Evolutionary conservation across 371 early-diverging fungal species (phyloP).

Genomic region (Enterospora canceri): DNA sequence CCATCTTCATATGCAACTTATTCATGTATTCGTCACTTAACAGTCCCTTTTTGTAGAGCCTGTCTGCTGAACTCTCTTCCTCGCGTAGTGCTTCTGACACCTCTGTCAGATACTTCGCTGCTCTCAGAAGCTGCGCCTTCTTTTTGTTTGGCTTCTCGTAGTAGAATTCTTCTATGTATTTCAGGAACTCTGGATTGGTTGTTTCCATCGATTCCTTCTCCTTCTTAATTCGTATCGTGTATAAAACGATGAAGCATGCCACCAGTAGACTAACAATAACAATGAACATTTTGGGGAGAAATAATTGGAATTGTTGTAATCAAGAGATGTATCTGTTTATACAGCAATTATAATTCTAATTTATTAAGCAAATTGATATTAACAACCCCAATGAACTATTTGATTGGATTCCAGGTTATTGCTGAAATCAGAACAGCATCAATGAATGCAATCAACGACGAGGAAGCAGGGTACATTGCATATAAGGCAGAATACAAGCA

Average conservation of each 20-base stretch:
- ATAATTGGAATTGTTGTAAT: not conserved
- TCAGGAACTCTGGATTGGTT: not conserved
- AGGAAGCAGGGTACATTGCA: too few species aligned
- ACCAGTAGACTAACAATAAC: not conserved
- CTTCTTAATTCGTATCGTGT: not conserved
- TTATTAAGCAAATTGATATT: not conserved
- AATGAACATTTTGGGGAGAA: not conserved
- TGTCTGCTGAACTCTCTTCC: not conserved
- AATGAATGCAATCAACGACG: too few species aligned
- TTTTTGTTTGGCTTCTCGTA: not conserved
- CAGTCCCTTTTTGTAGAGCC: not conserved
- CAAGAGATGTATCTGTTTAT: not conserved
- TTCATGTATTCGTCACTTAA: conserved; percentile 15
- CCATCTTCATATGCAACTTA: not conserved
- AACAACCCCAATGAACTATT: not conserved
- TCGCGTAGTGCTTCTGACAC: not conserved
- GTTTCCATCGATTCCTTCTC: not conserved
- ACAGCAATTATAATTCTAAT: not conserved
- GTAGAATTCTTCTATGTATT: not conserved
- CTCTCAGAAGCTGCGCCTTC: conserved; percentile 6
- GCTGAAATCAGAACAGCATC: too few species aligned
- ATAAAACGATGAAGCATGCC: not conserved
- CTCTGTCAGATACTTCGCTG: not conserved
- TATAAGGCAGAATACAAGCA: too few species aligned
- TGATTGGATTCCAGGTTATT: too few species aligned